Conservation (phyloP, 768 basidiomycete species). For the Tylopilus sp. region DNA sequence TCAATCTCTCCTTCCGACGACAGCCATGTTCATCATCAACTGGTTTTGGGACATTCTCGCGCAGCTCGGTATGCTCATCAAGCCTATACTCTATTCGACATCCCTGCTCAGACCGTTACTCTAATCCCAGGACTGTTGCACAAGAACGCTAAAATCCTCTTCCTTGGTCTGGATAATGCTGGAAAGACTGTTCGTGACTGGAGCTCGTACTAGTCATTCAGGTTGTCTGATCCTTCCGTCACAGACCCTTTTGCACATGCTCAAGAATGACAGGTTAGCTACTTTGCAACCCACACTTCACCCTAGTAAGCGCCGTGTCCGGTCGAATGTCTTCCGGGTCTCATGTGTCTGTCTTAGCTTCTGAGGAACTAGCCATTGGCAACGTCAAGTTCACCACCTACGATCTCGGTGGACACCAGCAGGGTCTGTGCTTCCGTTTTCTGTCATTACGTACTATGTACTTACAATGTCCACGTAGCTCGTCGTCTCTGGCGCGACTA, state of each 20-base stretch:
- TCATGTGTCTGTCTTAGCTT: constrained; percentile 52
- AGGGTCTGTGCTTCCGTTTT: constrained; percentile 51
- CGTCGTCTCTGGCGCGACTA: constrained; percentile 99
- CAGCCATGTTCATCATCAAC: constrained; percentile 77
- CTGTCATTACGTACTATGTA: not conserved
- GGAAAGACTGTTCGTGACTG: constrained; percentile 83
- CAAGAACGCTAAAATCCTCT: constrained; percentile 99
- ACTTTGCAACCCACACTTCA: constrained; percentile 98
- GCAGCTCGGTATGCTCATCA: constrained; percentile 68
- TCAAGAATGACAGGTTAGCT: constrained; percentile 98
- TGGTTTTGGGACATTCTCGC: constrained; percentile 98
- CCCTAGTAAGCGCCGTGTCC: constrained; percentile 66
- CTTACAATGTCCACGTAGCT: constrained; percentile 41
- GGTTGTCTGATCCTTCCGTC: constrained; percentile 3
- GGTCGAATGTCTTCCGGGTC: not conserved
- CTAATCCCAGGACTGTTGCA: constrained; percentile 70
- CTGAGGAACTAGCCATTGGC: constrained; percentile 97
- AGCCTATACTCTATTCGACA: not conserved
- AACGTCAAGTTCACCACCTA: constrained; percentile 99
- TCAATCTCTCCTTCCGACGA: constrained; percentile 19
- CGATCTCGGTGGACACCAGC: constrained; percentile 96
- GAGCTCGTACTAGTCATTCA: not conserved
- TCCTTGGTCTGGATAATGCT: constrained; percentile 98
- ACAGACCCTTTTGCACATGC: constrained; percentile 95
- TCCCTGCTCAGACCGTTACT: constrained; percentile 1